Evolutionary conservation across 306 rosid species (phyloP).

Genomic region (Sophora flavescens): DNA sequence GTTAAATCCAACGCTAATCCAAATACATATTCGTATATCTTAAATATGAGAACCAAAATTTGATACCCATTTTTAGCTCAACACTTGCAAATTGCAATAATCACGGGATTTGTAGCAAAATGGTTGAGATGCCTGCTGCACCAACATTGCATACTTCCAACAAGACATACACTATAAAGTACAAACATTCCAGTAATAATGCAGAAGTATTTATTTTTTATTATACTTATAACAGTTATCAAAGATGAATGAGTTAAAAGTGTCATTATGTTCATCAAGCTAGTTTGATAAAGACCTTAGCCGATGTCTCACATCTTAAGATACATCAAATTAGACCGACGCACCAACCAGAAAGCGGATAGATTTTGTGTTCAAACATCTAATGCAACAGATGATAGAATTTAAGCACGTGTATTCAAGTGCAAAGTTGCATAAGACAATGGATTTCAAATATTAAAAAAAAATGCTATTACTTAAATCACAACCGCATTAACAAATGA

Average conservation of each 20-base stretch:
- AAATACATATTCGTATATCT: not conserved
- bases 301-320: constrained; percentile 39
- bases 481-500: constrained; percentile 47
- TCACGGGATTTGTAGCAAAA: not conserved
- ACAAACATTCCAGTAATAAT: not conserved
- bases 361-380: constrained; percentile 36
- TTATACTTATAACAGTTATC: not conserved
- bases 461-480: constrained; percentile 19
- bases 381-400: not conserved
- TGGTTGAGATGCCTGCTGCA: constrained; percentile 32
- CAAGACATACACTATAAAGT: not conserved
- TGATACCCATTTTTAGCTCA: constrained; percentile 31
- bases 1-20: too few relatives aligned
- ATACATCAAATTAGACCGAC: constrained; percentile 13
- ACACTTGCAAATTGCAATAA: constrained; percentile 8
- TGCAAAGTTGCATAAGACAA: constrained; percentile 30
- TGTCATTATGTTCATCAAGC: not conserved
- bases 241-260: constrained; percentile 19
- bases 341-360: constrained; percentile 43
- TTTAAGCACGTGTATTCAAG: constrained; percentile 48
- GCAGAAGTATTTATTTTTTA: not conserved
- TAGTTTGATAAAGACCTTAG: constrained; percentile 27
- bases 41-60: constrained; percentile 1
- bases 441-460: constrained; percentile 18
- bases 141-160: constrained; percentile 34